These are phyloP conservation scores for Pseudogymnoascus sp. DNA, from an alignment of 2,329 filamentous ascomycete species.

Conservation along the genomic window DNA sequence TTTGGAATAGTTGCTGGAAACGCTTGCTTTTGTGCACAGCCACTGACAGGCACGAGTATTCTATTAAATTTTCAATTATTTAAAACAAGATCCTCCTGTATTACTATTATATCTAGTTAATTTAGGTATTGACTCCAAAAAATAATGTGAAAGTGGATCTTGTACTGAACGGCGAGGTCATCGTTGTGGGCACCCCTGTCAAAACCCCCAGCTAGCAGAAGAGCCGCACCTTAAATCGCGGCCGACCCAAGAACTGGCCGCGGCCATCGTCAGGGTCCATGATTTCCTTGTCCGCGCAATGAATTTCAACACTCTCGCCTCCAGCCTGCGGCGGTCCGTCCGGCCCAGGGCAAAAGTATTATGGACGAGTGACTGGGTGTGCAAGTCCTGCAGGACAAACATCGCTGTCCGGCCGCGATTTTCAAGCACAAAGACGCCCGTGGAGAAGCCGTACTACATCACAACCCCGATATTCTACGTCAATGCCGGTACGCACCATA, in stretches of 20 bases:
- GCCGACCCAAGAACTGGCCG: not conserved
- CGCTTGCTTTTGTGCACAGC: not conserved
- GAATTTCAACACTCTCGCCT: slow-evolving; percentile 16
- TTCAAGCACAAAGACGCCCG: slow-evolving; percentile 15
- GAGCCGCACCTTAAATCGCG: slow-evolving; percentile 7
- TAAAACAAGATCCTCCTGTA: not conserved
- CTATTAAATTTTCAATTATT: not conserved
- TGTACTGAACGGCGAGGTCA: not conserved
- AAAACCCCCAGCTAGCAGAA: not conserved
- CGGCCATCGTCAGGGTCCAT: not conserved
- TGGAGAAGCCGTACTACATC: slow-evolving; percentile 79
- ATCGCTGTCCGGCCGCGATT: slow-evolving; percentile 7
- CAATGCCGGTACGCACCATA: slow-evolving; percentile 62
- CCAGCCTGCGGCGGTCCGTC: slow-evolving; percentile 15
- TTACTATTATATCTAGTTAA: not conserved
- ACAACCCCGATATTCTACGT: slow-evolving; percentile 99
- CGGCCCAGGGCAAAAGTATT: slow-evolving; percentile 7
- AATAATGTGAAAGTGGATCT: not conserved
- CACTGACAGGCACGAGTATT: not conserved
- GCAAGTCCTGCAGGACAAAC: slow-evolving; percentile 18
- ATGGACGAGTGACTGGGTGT: slow-evolving; percentile 18
- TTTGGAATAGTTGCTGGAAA: not conserved
- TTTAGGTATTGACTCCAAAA: not conserved
- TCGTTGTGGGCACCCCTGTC: not conserved
- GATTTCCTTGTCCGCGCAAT: slow-evolving; percentile 12